Conservation (phyloP, 768 basidiomycete genomes). For the Pisolithus marmoratus region DNA sequence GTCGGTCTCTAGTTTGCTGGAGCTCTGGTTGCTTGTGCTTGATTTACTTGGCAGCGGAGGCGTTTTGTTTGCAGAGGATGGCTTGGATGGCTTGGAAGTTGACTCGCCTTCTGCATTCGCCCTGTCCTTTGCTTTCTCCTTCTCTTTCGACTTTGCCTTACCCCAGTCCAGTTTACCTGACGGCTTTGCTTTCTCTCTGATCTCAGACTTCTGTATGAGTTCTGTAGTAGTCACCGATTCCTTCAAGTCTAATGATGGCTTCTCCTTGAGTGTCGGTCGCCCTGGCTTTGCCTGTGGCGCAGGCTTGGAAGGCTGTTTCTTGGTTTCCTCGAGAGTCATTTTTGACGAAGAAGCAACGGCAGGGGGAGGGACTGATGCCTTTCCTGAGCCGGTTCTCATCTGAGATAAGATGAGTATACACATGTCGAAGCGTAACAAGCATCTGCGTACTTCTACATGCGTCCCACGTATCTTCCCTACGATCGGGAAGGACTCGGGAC, state of each 20-base stretch:
- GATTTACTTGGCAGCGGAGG: not conserved
- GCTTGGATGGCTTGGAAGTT: constrained; percentile 13
- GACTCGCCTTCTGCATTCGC: constrained; percentile 6
- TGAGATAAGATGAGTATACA: constrained; percentile 1
- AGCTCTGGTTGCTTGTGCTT: not conserved
- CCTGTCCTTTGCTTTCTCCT: constrained; percentile 7
- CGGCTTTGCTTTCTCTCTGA: constrained; percentile 26
- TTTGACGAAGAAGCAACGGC: constrained; percentile 35
- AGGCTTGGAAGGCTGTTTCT: constrained; percentile 8
- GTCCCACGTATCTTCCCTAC: constrained; percentile 42
- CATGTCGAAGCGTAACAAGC: not conserved
- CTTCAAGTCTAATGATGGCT: constrained; percentile 22
- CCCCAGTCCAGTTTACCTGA: constrained; percentile 60
- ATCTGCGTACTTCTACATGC: constrained; percentile 40
- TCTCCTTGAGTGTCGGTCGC: constrained; percentile 14
- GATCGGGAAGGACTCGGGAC: constrained; percentile 3
- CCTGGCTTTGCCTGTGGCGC: constrained; percentile 7
- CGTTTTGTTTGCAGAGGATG: not conserved
- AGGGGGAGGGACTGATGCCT: not conserved
- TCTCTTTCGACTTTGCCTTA: constrained; percentile 46
- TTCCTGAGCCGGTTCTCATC: constrained; percentile 8
- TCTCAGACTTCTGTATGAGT: constrained; percentile 10
- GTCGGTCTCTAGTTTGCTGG: not conserved
- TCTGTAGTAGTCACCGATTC: constrained; percentile 21
- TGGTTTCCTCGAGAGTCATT: constrained; percentile 34